Conservation (phyloP, 2,329 filamentous ascomycete genomes). For the Xylaria sp. region DNA sequence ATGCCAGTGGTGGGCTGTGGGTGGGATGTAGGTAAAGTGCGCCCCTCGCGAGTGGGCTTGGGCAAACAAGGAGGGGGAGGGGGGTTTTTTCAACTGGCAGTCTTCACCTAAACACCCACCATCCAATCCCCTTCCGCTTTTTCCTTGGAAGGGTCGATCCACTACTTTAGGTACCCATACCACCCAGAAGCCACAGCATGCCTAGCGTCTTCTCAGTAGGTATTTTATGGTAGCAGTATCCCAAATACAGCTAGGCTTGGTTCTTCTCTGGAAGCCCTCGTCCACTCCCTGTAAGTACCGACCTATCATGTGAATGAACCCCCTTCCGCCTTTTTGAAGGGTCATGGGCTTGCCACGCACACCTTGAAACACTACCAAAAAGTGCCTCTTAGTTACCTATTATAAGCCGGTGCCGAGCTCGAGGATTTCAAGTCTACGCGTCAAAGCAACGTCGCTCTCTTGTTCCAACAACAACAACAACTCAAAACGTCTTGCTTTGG, state of each 20-base stretch:
- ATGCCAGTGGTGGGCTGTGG: neutral
- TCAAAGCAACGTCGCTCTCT: neutral
- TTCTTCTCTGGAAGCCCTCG: conserved; percentile 13
- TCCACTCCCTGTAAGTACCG: neutral
- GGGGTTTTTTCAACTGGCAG: conserved; percentile 4
- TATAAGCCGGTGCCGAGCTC: too few relatives aligned
- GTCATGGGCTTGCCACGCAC: conserved; percentile 5
- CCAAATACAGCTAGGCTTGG: conserved; percentile 18
- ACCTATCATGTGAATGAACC: conserved; percentile 14
- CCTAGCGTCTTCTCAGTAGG: neutral
- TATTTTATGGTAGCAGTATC: neutral
- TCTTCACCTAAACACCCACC: neutral
- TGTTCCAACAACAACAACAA: neutral
- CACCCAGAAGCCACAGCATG: neutral
- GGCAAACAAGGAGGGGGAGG: conserved; percentile 6
- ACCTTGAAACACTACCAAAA: conserved; percentile 6
- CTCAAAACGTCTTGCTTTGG: neutral
- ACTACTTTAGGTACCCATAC: conserved; percentile 11
- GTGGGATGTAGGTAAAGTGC: conserved; percentile 15
- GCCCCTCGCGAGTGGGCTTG: neutral
- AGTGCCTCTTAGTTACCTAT: too few relatives aligned
- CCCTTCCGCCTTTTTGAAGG: neutral
- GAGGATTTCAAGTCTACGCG: neutral
- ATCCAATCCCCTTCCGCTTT: conserved; percentile 13
- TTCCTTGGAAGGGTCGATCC: neutral